Conservation (phyloP, 257 asterid species). For the Solanum boliviense region DNA sequence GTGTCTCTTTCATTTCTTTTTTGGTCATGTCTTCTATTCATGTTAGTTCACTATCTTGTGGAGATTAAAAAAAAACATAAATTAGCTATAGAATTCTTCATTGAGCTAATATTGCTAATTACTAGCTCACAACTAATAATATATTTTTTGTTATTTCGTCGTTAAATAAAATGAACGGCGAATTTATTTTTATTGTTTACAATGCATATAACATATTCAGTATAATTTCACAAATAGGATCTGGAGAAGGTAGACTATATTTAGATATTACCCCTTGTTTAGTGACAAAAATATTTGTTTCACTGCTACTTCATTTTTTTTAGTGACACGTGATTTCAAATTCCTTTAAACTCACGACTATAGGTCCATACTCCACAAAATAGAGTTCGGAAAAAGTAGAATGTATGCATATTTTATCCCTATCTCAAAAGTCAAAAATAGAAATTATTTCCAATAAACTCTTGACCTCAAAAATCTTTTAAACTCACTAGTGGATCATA, state of each 20-base stretch:
- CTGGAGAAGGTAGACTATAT: fast-evolving
- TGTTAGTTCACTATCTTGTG: constrained; percentile 20
- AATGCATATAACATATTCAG: too few relatives aligned
- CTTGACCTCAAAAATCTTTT: neutral
- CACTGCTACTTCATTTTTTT: neutral
- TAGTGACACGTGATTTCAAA: neutral
- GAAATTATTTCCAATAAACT: neutral
- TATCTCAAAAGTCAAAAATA: neutral
- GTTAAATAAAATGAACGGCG: neutral
- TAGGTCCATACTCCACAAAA: neutral
- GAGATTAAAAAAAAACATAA: neutral
- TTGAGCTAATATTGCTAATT: neutral
- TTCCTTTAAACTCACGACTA: too few relatives aligned
- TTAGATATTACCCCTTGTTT: neutral
- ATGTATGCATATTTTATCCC: neutral
- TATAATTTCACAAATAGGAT: too few relatives aligned
- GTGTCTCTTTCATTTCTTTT: neutral
- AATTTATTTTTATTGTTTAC: too few relatives aligned
- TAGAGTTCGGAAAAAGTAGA: too few relatives aligned
- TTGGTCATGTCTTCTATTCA: neutral
- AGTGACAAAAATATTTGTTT: neutral
- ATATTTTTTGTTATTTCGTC: neutral
- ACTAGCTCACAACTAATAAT: neutral
- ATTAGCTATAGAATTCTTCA: neutral
- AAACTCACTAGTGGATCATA: neutral